Evolutionary conservation across 805 yeast species (phyloP).

Genomic region (Ogataea salicorniae): DNA sequence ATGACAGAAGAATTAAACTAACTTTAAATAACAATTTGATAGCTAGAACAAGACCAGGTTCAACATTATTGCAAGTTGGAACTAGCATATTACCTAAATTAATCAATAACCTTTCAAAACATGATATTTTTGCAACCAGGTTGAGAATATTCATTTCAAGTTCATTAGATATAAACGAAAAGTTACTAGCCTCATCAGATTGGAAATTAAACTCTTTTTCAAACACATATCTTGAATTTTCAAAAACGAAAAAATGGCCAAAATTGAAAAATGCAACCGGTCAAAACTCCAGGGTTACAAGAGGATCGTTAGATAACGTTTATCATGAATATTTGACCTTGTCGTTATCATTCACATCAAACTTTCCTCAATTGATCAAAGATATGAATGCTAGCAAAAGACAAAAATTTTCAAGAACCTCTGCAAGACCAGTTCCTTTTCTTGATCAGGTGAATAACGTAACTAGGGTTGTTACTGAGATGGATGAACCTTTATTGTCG

Average conservation of each 20-base stretch:
- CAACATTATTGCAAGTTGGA: conserved; percentile 25
- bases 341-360: conserved; percentile 13
- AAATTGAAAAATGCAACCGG: background rate
- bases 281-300: background rate
- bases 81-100: conserved; percentile 22
- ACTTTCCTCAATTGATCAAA: conserved; percentile 13
- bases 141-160: conserved; percentile 20
- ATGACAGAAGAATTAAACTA: conserved; percentile 16
- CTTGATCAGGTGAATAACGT: background rate
- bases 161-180: conserved; percentile 28
- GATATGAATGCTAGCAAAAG: conserved; percentile 12
- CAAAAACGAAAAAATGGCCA: conserved; percentile 18
- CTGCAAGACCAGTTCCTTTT: background rate
- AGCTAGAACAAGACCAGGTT: conserved; percentile 31
- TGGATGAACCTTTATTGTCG: conserved; percentile 6
- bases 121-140: conserved; percentile 21
- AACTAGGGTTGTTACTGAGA: conserved; percentile 9
- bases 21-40: conserved; percentile 22
- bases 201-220: conserved; percentile 23
- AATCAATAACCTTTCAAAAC: conserved; percentile 14
- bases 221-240: conserved; percentile 13
- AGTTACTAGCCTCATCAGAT: conserved; percentile 22
- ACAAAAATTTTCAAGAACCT: background rate
- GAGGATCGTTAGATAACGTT: conserved; percentile 7
- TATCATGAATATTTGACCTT: conserved; percentile 16